These are phyloP conservation scores for Chenopodium quinoa DNA, from an alignment of 148 eudicot genomes.

Conservation along the genomic window DNA sequence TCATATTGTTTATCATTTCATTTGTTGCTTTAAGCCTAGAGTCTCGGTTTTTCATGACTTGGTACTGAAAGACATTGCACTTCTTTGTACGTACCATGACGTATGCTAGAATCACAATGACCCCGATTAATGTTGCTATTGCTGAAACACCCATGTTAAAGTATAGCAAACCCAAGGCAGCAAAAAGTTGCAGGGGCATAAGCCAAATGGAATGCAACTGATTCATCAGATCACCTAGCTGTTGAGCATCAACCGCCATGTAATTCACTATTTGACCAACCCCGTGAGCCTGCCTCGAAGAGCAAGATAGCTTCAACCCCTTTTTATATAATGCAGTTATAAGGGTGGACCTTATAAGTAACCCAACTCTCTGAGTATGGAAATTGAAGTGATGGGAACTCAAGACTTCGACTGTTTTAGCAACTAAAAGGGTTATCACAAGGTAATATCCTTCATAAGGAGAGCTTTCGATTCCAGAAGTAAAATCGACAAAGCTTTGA, in stretches of 20 bases:
- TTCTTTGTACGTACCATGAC: conserved; percentile 51
- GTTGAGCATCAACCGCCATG: conserved; percentile 98
- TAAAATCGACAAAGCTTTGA: conserved; percentile 63
- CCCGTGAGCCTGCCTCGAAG: conserved; percentile 83
- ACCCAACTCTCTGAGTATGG: conserved; percentile 70
- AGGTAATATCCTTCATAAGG: conserved; percentile 89
- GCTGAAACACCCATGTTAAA: conserved; percentile 52
- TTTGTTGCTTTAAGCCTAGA: conserved; percentile 90
- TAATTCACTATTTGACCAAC: conserved; percentile 91
- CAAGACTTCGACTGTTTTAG: conserved; percentile 69
- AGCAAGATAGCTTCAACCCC: conserved; percentile 71
- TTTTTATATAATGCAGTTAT: conserved; percentile 76
- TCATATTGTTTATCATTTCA: conserved; percentile 91
- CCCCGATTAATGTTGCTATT: conserved; percentile 51
- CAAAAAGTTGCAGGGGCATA: conserved; percentile 72
- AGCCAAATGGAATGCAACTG: conserved; percentile 80
- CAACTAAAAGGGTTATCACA: conserved; percentile 52
- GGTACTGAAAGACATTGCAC: conserved; percentile 63
- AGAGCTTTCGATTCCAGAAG: conserved; percentile 60
- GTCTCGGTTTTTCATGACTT: conserved; percentile 66
- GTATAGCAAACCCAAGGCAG: conserved; percentile 58
- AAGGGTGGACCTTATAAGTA: conserved; percentile 77
- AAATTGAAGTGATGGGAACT: conserved; percentile 82
- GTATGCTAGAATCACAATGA: conserved; percentile 45
- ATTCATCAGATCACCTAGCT: conserved; percentile 87